Base-by-base conservation (phyloP, 2,329 filamentous ascomycete genomes). In the Colletotrichum sojae region DNA sequence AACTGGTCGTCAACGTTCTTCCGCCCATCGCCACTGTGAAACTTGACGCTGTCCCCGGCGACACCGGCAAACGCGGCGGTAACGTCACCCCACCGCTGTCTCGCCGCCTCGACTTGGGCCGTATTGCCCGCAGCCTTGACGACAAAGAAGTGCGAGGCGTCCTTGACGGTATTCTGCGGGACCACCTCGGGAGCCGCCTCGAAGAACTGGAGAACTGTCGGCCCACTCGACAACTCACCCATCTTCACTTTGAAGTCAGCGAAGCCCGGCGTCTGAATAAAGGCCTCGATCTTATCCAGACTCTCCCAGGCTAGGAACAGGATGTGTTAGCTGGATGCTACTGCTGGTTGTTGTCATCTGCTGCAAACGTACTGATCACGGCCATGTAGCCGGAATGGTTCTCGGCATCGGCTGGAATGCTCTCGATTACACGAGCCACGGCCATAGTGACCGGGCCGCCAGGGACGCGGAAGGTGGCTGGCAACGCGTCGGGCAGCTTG, bases 91-190 rank as follows among this genome's bases (percentile, higher is more conserved):
- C 62, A 64, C 15, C n/a, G 12, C 13, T n/a, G 9, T 10, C 51
- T 64, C 20, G 46, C 54, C 22, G 9, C 5, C 20, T 25, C 8
- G 8, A 58, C 22, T 49, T 51, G 31, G 9, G 12, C 62, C 4
- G 13, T 54, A 9, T 16, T 48, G 5, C 62, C 62, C 5, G 13
- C 27, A 4, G 62, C 54, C 36, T 64, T 64, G n/a, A 59, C 16
- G n/a, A 64, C 46, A n/a, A 64, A 64, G 27, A 64, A 43, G 46
- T 64, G 62, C 6, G 62, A 45, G 31, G 27, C 48, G n/a, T 15
- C 36, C 13, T 45, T 22, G 5, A 64, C n/a, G 12, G 62, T 64
- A 45, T 59, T 13, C 25, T 51, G 36, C 5, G 31, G 22, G 6
- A n/a, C n/a, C 15, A 36, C 46, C 6, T 12, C 31, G 2, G 13